phyloP scores from a whole-genome alignment of 2,329 filamentous ascomycete species.

The Arachnopeziza araneosa region DNA sequence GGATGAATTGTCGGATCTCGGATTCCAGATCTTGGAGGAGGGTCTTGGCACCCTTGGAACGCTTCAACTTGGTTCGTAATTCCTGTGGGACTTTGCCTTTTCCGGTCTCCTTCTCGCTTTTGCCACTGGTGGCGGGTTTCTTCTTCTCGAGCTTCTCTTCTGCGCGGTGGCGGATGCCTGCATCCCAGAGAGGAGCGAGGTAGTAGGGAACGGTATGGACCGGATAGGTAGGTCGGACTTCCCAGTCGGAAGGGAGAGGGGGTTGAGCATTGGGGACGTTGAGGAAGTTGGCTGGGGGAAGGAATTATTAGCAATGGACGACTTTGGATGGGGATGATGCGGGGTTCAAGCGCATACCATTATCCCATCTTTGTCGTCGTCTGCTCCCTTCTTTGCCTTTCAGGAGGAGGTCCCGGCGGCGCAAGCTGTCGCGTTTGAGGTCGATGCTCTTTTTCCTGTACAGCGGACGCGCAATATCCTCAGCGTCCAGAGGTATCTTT shows the following conservation, averaged over 20 bases:
- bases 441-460: slow-evolving; percentile 3
- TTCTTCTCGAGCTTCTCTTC: slow-evolving; percentile 41
- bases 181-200: slow-evolving; percentile 80
- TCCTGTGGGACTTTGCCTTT: slow-evolving; percentile 67
- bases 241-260: slow-evolving; percentile 77
- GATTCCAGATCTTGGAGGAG: slow-evolving; percentile 81
- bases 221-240: slow-evolving; percentile 73
- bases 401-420: slow-evolving; percentile 46
- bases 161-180: slow-evolving; percentile 45
- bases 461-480: neutral
- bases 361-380: slow-evolving; percentile 88
- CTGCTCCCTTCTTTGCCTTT: slow-evolving; percentile 90
- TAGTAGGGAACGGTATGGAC: slow-evolving; percentile 77
- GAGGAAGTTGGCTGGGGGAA: slow-evolving; percentile 44
- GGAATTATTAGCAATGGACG: neutral
- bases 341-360: slow-evolving; percentile 53
- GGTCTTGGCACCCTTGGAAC: slow-evolving; percentile 66
- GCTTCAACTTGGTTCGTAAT: slow-evolving; percentile 74
- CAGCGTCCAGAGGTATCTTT: neutral
- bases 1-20: slow-evolving; percentile 72
- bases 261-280: slow-evolving; percentile 82
- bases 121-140: slow-evolving; percentile 13
- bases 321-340: slow-evolving; percentile 3
- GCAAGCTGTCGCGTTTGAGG: slow-evolving; percentile 52
- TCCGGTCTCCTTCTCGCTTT: neutral